phyloP scores from a whole-genome alignment of 1,284 basidiomycete species.

The Ceratobasidium sp. region DNA sequence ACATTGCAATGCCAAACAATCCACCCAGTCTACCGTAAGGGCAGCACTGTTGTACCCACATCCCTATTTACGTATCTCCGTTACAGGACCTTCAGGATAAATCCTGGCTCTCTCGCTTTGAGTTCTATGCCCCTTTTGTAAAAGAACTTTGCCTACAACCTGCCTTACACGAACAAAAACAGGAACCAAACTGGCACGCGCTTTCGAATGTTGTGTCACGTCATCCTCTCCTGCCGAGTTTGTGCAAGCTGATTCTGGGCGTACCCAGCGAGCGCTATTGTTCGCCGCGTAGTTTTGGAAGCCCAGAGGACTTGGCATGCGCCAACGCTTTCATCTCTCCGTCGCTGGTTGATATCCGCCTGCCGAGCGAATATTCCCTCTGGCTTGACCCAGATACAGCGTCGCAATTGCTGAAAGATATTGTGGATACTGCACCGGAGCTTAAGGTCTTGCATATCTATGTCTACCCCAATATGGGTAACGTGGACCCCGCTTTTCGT shows the following conservation, averaged over 20 bases:
- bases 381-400: neutral
- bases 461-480: too few relatives aligned
- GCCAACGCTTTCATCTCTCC: neutral
- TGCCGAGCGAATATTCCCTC: neutral
- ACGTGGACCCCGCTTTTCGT: neutral
- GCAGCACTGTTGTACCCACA: neutral
- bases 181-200: neutral
- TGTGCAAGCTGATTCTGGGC: neutral
- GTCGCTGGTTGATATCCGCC: neutral
- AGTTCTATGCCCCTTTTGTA: neutral
- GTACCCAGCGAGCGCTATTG: neutral
- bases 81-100: neutral
- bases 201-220: neutral
- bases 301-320: neutral
- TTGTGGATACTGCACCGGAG: neutral
- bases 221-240: conserved; percentile 4
- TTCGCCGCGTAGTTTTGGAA: neutral
- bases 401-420: neutral
- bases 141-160: neutral
- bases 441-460: neutral
- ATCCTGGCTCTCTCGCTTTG: neutral
- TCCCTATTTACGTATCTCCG: neutral
- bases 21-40: neutral
- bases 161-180: too few relatives aligned
- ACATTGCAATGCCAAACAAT: neutral